Evolutionary conservation across 495 filamentous ascomycete species (phyloP), one percentile per base, ranked within the genome.

Genomic region (Lineolata rhizophorae): DNA sequence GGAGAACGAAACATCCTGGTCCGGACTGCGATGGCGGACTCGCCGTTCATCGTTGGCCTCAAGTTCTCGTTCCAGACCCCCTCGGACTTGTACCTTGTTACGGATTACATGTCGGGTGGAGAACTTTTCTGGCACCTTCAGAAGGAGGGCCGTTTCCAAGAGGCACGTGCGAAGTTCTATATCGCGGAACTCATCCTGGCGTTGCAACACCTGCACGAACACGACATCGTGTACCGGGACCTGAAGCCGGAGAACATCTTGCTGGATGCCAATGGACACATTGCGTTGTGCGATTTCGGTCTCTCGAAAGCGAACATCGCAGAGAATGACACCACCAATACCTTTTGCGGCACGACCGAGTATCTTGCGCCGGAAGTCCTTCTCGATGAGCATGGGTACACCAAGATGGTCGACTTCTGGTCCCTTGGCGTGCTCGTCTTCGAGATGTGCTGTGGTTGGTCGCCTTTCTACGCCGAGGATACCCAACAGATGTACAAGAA

Each of bases 401-500:
- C 87, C 10, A 97, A 94, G 55, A 95, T 97, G 90, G 87, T 97
- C 2, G 87, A 97, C 52, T 97, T 97, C 54, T 97, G 90, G 87
- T 95, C 87, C 4, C 63, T 97, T 25, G 87, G 87, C 29, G 87
- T 97, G 10, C 65, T 97, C 15, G 87, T 97, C 6, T 97, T 97
- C 50, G 87, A 97, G 53, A 97, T 97, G 87, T 94, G 85, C 53
- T 97, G 87, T 46, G 87, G 87, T 2, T 97, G 87, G 87, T 91
- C 81, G 44, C 87, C 87, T 0, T 97, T 97, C 56, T 97, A 95
- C 47, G 90, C 87, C 35, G 87, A 97, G 39, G 90, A 97, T 43
- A 95, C 85, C 2, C 87, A 97, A 52, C 87, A 97, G 50, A 97
- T 97, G 87, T 97, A 97, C 56, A 97, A 95, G 60, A 97, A 97